Evolutionary conservation across 208 protist species (phyloP).

Genomic region (Strigomonas culicis): DNA sequence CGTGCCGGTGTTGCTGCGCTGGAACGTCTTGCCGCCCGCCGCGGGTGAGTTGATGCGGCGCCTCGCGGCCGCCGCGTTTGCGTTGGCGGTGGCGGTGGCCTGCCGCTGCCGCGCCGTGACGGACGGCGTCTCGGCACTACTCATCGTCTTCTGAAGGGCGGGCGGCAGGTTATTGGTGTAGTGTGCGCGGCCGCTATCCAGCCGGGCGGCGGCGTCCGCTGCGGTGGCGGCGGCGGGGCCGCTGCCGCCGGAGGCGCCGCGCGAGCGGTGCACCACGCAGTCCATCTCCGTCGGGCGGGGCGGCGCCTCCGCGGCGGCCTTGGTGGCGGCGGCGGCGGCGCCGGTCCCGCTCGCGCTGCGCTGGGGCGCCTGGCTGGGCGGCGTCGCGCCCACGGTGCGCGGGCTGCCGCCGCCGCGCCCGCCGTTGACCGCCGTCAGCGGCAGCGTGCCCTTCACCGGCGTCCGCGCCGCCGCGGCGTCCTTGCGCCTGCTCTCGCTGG

Average conservation of each 20-base stretch:
- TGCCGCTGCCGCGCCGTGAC: not conserved
- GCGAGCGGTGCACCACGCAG: not conserved
- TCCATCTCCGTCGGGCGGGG: not conserved
- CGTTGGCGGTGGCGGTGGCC: not conserved
- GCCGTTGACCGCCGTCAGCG: no score
- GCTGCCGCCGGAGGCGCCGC: not conserved
- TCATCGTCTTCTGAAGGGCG: not conserved
- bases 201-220: no score
- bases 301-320: not conserved
- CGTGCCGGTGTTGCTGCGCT: conserved; percentile 5
- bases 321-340: not conserved
- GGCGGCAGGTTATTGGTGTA: not conserved
- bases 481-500: not conserved
- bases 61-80: not conserved
- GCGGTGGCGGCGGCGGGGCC: no score
- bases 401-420: not conserved
- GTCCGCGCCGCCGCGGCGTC: not conserved
- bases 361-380: not conserved
- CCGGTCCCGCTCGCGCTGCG: not conserved
- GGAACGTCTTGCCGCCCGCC: not conserved
- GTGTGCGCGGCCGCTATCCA: not conserved
- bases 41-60: not conserved
- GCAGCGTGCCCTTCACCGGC: not conserved
- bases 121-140: not conserved
- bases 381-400: not conserved